Evolutionary conservation across 495 filamentous ascomycete genomes (phyloP).

Genomic region (Alectoria sarmentosa): DNA sequence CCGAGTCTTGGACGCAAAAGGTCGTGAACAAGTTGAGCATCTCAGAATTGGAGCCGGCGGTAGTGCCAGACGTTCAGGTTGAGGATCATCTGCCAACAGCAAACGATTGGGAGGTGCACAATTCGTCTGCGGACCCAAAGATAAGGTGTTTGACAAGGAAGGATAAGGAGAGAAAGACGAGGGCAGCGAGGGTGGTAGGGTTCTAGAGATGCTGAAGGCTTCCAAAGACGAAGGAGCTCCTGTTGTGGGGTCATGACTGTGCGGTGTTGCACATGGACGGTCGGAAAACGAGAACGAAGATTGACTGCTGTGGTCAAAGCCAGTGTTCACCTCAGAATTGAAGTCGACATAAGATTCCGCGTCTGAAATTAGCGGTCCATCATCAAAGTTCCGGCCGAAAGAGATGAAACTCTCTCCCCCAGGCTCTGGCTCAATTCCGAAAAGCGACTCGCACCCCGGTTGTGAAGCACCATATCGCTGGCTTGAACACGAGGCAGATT

Average conservation of each 20-base stretch:
- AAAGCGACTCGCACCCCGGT: background rate
- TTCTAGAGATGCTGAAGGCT: too few species aligned
- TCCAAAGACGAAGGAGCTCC: background rate
- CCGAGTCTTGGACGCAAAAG: background rate
- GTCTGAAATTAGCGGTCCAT: constrained; percentile 6
- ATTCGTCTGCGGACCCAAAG: background rate
- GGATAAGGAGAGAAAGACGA: background rate
- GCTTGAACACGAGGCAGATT: background rate
- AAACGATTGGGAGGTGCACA: background rate
- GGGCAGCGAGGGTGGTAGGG: background rate
- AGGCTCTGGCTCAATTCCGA: background rate
- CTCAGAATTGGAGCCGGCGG: background rate
- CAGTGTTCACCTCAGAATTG: constrained; percentile 1
- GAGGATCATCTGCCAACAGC: background rate
- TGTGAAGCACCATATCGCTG: background rate
- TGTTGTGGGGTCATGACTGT: background rate
- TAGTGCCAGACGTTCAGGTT: background rate
- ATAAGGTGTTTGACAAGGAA: background rate
- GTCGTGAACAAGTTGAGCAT: background rate
- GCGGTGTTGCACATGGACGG: background rate
- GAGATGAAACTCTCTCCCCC: background rate
- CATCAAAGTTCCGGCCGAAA: background rate
- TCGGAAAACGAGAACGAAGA: background rate
- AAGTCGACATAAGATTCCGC: background rate
- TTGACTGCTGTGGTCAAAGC: constrained; percentile 4